Evolutionary conservation across 306 rosid genomes (phyloP), one percentile per base, ranked within the genome.

Genomic region (Crotalaria pallida): DNA sequence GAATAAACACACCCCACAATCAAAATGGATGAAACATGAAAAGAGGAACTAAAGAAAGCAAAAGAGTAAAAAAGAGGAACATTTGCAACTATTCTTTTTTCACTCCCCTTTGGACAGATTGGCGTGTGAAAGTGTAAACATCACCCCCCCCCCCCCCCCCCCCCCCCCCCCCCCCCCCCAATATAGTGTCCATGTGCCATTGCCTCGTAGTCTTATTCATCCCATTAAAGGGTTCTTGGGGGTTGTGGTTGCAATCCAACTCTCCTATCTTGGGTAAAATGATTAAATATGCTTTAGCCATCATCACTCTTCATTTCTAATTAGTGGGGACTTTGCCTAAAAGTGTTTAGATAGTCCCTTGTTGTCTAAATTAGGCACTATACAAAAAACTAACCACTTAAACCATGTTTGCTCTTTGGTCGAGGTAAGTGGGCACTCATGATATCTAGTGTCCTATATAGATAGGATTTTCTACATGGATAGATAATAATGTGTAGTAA

Each of bases 61-160:
- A 60, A 61, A 27, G 72, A 19, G 76, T 17, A 29, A 69, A 58
- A 75, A 38, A 63, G 27, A 61, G 67, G 60, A 74, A 79, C 67
- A 61, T 78, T 84, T 71, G 7, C 68, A 66, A 81, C 72, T 81
- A 75, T 72, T 85, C 63, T 80, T 83, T 58, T 58, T 51, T 49
- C 69, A 71, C n/a, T 58, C 6, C 64, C 57, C 36, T 75, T 84
- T 74, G 43, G 83, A 78, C 65, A 84, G 24, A 76, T 70, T 62
- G 84, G 78, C 65, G 73, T 31, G 77, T 74, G 76, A 43, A 78
- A 82, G 84, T 85, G 91, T 77, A 84, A 84, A 80, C 81, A 84
- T 88, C 84, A 90, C 18, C 81, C 51, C 72, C 72, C 68, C 79
- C 90, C 92, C 83, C 90, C 81, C 79, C 90, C 92, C 83, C 90